phyloP scores from a whole-genome alignment of 495 filamentous ascomycete species.

The Massariosphaeria phaeospora region DNA sequence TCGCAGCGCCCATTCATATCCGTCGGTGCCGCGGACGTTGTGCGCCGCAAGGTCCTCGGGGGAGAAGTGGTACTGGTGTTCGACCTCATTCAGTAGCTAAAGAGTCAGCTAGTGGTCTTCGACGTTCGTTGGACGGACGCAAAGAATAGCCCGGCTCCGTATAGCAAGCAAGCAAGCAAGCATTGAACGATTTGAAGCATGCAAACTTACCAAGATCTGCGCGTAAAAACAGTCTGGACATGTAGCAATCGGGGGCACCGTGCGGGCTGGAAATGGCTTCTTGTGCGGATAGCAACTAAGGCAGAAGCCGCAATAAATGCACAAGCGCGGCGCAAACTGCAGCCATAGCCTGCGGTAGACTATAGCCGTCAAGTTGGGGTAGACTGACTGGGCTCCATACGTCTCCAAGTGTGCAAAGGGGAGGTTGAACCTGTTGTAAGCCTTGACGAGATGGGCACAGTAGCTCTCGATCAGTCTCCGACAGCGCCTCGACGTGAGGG shows the following conservation, averaged over 20 bases:
- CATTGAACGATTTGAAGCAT: not conserved
- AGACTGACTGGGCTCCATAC: not conserved
- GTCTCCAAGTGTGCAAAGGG: not conserved
- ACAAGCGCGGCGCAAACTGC: slow-evolving; percentile 5
- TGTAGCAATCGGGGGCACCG: not conserved
- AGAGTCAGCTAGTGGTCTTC: too few relatives aligned
- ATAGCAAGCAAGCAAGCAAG: not conserved
- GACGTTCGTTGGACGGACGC: too few relatives aligned
- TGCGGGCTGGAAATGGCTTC: too few relatives aligned
- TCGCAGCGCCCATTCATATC: not conserved
- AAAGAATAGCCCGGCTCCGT: too few relatives aligned
- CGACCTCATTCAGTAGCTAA: slow-evolving; percentile 2
- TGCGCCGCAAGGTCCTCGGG: not conserved
- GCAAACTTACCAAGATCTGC: slow-evolving; percentile 2
- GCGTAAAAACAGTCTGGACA: slow-evolving; percentile 14
- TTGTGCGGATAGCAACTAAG: slow-evolving; percentile 1
- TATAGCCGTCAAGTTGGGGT: slow-evolving; percentile 7
- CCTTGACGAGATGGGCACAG: slow-evolving; percentile 5
- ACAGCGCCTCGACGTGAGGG: not conserved
- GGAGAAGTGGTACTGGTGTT: slow-evolving; percentile 1
- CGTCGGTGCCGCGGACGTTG: not conserved
- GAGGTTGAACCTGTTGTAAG: slow-evolving; percentile 14
- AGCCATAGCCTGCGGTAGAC: slow-evolving; percentile 17
- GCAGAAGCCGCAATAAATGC: not conserved
- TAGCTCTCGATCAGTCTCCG: slow-evolving; percentile 1